Percentiles rank a stretch among this genome's conserved stretches.
Conservation (phyloP, 2,329 filamentous ascomycete genomes). For the Hymenoscyphus linearis region DNA sequence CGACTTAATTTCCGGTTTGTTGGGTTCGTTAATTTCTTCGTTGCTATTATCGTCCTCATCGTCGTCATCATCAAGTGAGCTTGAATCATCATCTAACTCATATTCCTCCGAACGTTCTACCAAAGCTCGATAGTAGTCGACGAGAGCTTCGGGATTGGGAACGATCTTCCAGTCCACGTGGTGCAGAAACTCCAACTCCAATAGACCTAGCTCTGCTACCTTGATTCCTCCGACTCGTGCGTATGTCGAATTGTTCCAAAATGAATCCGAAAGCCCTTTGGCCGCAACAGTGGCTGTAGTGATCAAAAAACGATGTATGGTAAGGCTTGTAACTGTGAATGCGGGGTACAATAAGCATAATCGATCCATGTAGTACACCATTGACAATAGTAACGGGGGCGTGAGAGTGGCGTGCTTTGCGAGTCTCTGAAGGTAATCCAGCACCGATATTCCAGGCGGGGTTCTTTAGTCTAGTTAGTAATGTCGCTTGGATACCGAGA, state of each 20-base stretch:
- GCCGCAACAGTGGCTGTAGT: constrained; percentile 92
- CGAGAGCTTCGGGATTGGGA: constrained; percentile 86
- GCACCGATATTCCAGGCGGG: constrained; percentile 86
- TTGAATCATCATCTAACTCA: constrained; percentile 40
- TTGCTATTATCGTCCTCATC: constrained; percentile 29
- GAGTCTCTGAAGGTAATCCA: constrained; percentile 87
- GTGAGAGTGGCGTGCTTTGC: constrained; percentile 91
- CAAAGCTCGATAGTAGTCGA: constrained; percentile 86
- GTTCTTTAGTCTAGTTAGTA: constrained; percentile 30
- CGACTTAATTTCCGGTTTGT: constrained; percentile 32
- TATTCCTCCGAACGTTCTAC: constrained; percentile 62
- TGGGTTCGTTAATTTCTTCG: constrained; percentile 31
- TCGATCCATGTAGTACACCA: constrained; percentile 98
- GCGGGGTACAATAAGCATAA: constrained; percentile 87
- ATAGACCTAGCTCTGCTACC: constrained; percentile 78
- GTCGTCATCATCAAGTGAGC: constrained; percentile 9
- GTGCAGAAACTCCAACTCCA: constrained; percentile 91
- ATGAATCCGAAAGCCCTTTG: constrained; percentile 92
- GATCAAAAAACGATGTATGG: constrained; percentile 95
- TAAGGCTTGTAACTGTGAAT: constrained; percentile 94
- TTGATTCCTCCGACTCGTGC: constrained; percentile 90
- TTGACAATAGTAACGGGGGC: constrained; percentile 89
- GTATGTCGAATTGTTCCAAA: constrained; percentile 98
- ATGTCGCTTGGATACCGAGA: not conserved
- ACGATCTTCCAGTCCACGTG: constrained; percentile 96